Evolutionary conservation across 208 protist species (phyloP).

Genomic region (Leishmania gerbilli): DNA sequence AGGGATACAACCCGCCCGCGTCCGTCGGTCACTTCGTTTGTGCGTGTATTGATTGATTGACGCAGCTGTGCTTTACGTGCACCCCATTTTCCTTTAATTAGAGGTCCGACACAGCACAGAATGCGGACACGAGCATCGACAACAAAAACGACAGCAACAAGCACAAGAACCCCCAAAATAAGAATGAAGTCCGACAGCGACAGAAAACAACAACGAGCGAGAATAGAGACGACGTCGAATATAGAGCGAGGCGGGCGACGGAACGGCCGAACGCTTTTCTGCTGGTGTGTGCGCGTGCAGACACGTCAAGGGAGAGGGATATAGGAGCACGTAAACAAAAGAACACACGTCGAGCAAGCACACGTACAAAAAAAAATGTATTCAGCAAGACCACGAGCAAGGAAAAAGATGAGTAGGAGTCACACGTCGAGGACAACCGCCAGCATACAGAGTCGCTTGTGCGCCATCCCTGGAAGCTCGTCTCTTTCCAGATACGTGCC

Average conservation of each 20-base stretch:
- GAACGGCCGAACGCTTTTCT: neutral
- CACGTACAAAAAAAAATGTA: neutral
- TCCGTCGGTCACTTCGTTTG: neutral
- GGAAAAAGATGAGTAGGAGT: neutral
- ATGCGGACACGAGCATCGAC: neutral
- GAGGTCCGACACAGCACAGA: neutral
- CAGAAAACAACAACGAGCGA: neutral
- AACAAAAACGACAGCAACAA: constrained; percentile 15
- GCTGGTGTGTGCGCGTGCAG: neutral
- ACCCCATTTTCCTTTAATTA: neutral
- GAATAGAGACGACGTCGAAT: neutral
- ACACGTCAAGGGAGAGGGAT: neutral
- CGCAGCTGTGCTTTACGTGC: neutral
- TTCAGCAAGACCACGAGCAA: neutral
- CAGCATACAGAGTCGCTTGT: neutral
- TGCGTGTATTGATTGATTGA: neutral
- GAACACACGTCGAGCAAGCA: neutral
- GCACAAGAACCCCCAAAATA: neutral
- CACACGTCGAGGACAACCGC: neutral
- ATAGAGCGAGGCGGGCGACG: neutral
- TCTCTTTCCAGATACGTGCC: neutral
- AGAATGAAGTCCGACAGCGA: neutral
- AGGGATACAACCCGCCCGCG: neutral
- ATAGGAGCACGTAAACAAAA: neutral
- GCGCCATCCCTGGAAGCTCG: neutral